Evolutionary conservation across 2,329 filamentous ascomycete genomes (phyloP), one percentile per base, ranked within the genome.

Genomic region (Diaporthe helianthi): DNA sequence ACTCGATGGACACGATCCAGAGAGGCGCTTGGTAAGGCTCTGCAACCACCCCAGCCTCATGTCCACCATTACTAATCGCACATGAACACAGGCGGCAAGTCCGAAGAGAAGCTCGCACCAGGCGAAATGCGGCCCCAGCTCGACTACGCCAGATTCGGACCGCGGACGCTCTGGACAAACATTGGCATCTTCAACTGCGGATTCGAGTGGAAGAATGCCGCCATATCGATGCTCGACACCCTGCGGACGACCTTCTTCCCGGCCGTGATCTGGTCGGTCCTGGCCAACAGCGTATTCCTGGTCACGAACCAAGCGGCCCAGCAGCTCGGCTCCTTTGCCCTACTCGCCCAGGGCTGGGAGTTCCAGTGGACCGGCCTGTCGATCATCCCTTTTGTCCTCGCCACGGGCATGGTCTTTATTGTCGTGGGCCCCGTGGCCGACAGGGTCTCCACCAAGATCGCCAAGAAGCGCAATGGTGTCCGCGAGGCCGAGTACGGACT

Each of bases 401-500:
- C 73, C 38, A 72, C 71, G n/a, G 65, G 68, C 12, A 41, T 74
- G 31, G 72, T 75, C 10, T 72, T 69, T 53, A 15, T 78, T 10
- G 71, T 79, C 24, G 76, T 73, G 0, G 77, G 78, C 2, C 76
- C 74, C 6, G 68, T 78, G 2, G 78, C 76, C 6, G 78, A 78
- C 52, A 70, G 68, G 9, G 66, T 77, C 9, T 72, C 76, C 36
- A 78, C 78, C 26, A 69, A 70, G 8, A 71, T 78, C 9, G 76
- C 78, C n/a, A 73, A 71, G 22, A 74, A 73, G 69, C 75, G 73
- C 58, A 73, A 73, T 52, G 73, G 73, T 60, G 49, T 66, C 1
- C 76, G 78, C 29, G 75, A 79, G 71, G 75, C 79, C 13, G 79
- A 80, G 71, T 75, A 77, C 60, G 76, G 76, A 52, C 76, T 79